A percentile compares a stretch with the other conserved stretches of the same genome.
These are phyloP conservation scores for Tricholoma hemisulphureum DNA, from an alignment of 768 basidiomycete genomes.

Conservation along the genomic window DNA sequence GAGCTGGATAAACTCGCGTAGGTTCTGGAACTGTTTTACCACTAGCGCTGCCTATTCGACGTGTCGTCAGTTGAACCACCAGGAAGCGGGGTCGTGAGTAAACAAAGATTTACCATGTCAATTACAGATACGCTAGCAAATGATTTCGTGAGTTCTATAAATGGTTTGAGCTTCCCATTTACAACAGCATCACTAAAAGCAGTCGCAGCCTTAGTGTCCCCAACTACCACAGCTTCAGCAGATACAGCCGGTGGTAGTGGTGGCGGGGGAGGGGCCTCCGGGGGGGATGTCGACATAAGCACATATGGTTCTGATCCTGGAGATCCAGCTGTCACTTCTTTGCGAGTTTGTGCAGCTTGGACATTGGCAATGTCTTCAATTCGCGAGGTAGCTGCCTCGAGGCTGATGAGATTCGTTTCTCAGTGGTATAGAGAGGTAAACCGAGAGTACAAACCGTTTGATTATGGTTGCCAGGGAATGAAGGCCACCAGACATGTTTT, in stretches of 20 bases:
- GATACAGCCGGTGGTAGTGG: slow-evolving; percentile 34
- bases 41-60: slow-evolving; percentile 61
- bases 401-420: slow-evolving; percentile 40
- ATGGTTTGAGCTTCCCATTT: slow-evolving; percentile 70
- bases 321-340: slow-evolving; percentile 13
- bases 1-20: slow-evolving; percentile 66
- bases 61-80: neutral
- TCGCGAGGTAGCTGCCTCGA: slow-evolving; percentile 91
- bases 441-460: slow-evolving; percentile 56
- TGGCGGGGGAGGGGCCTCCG: slow-evolving; percentile 29
- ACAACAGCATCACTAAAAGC: slow-evolving; percentile 77
- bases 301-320: slow-evolving; percentile 4
- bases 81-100: neutral
- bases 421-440: slow-evolving; percentile 5
- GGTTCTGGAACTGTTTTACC: slow-evolving; percentile 60
- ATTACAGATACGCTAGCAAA: slow-evolving; percentile 69
- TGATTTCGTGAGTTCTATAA: slow-evolving; percentile 65
- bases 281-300: slow-evolving; percentile 18
- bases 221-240: slow-evolving; percentile 32
- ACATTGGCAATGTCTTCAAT: slow-evolving; percentile 84
- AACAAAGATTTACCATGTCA: slow-evolving; percentile 62
- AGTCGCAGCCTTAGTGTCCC: slow-evolving; percentile 56
- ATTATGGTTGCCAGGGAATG: slow-evolving; percentile 80
- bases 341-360: slow-evolving; percentile 14
- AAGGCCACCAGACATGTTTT: slow-evolving; percentile 49